Evolutionary conservation across 495 filamentous ascomycete species (phyloP).

Genomic region (Penicillium argentinense): DNA sequence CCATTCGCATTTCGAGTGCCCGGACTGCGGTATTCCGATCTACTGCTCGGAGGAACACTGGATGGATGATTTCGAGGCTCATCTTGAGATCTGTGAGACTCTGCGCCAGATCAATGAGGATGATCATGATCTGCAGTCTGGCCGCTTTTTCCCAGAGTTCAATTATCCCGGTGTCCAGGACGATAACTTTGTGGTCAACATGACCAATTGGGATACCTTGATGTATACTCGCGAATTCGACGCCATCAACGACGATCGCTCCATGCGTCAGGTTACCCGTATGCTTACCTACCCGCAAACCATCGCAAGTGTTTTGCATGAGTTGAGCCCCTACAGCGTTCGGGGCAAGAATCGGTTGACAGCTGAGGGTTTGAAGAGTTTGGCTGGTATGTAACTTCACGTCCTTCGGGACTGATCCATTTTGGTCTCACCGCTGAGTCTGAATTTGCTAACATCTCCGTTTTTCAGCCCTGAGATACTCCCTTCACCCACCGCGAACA

Average conservation of each 20-base stretch:
- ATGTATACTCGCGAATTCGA: slow-evolving; percentile 85
- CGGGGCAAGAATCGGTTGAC: slow-evolving; percentile 72
- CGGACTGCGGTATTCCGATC: slow-evolving; percentile 91
- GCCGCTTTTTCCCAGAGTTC: slow-evolving; percentile 91
- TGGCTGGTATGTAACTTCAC: slow-evolving; percentile 66
- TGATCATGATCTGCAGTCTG: slow-evolving; percentile 90
- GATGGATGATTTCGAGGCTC: slow-evolving; percentile 89
- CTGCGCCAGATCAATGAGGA: slow-evolving; percentile 94
- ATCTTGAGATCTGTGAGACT: slow-evolving; percentile 89
- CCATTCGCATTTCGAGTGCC: slow-evolving; percentile 90
- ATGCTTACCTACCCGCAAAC: slow-evolving; percentile 93
- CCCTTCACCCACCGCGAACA: slow-evolving; percentile 78
- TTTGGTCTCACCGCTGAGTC: no score
- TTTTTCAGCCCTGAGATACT: slow-evolving; percentile 81
- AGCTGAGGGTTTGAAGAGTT: slow-evolving; percentile 83
- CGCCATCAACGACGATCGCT: slow-evolving; percentile 84
- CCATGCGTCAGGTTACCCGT: slow-evolving; percentile 85
- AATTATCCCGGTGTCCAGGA: slow-evolving; percentile 84
- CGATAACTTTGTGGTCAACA: slow-evolving; percentile 89
- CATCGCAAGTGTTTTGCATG: slow-evolving; percentile 86
- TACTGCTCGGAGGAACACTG: slow-evolving; percentile 94
- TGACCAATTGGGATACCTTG: slow-evolving; percentile 98
- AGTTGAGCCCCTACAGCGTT: slow-evolving; percentile 87
- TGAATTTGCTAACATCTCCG: no score
- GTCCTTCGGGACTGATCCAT: no score